A percentile compares a stretch with the other conserved stretches of the same genome.
phyloP scores from a whole-genome alignment of 768 basidiomycete genomes.

The Tulasnella calospora region DNA sequence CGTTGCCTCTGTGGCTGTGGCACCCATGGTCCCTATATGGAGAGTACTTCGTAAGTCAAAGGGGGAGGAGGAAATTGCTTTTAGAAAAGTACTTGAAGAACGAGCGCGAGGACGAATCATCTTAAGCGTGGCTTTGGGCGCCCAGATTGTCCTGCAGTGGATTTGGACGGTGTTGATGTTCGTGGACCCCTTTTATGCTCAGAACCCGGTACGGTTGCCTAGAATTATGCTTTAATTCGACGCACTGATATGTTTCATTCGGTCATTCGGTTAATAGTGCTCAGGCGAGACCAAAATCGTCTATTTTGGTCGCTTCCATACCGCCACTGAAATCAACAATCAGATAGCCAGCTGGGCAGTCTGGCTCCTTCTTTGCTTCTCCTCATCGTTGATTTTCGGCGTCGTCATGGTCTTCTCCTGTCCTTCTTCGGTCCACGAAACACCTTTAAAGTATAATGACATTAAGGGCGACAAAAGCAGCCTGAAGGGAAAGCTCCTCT shows the following conservation, averaged over 20 bases:
- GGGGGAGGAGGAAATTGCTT: neutral
- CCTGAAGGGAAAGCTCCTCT: neutral
- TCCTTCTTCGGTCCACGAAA: constrained; percentile 5
- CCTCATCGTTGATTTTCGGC: neutral
- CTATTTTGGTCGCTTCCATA: neutral
- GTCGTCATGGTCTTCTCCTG: constrained; percentile 21
- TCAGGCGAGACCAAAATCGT: constrained; percentile 5
- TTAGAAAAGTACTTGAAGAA: neutral
- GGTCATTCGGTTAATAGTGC: neutral
- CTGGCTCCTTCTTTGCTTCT: constrained; percentile 25
- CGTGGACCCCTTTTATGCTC: constrained; percentile 17
- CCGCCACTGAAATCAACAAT: constrained; percentile 8
- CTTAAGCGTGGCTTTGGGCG: constrained; percentile 17
- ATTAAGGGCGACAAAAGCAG: neutral
- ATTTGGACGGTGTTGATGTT: constrained; percentile 22
- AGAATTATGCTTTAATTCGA: neutral
- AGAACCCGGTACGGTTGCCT: neutral
- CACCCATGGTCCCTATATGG: constrained; percentile 28
- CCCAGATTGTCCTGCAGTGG: constrained; percentile 26
- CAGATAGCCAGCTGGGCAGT: constrained; percentile 17
- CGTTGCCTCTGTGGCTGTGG: constrained; percentile 21
- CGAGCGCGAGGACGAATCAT: constrained; percentile 9
- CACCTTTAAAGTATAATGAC: neutral
- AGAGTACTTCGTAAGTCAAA: neutral
- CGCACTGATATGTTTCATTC: neutral